These are phyloP conservation scores for Marsdenia floribunda DNA, from an alignment of 257 asterid species.

Conservation along the genomic window DNA sequence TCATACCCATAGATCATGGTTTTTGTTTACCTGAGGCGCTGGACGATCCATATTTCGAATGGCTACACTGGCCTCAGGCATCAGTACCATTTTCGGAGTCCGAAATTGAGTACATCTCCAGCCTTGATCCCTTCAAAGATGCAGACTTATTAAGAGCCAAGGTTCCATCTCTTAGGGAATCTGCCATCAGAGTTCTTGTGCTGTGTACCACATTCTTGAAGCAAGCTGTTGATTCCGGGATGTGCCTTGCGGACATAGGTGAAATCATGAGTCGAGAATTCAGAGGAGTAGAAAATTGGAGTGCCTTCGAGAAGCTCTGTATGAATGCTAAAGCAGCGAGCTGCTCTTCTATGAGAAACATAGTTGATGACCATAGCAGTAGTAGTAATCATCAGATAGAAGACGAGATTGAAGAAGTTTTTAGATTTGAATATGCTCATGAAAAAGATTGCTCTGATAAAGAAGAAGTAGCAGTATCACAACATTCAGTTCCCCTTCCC, in stretches of 20 bases:
- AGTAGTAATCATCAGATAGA: conserved; percentile 15
- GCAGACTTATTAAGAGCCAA: conserved; percentile 57
- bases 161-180: conserved; percentile 68
- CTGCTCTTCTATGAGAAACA: conserved; percentile 19
- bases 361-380: conserved; percentile 17
- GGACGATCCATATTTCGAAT: conserved; percentile 93
- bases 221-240: conserved; percentile 53
- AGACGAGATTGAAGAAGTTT: conserved; percentile 34
- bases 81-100: conserved; percentile 73
- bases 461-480: conserved; percentile 11
- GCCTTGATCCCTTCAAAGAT: conserved; percentile 73
- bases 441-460: conserved; percentile 17
- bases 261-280: conserved; percentile 83
- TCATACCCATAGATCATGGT: conserved; percentile 93
- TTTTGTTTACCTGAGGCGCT: conserved; percentile 88
- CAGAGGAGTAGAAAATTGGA: conserved; percentile 64
- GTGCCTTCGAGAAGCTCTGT: conserved; percentile 67
- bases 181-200: conserved; percentile 73
- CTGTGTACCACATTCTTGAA: conserved; percentile 75
- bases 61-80: conserved; percentile 98
- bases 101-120: conserved; percentile 61
- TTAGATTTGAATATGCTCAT: conserved; percentile 42
- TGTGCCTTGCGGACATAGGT: conserved; percentile 86
- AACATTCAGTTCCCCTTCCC: conserved; percentile 22
- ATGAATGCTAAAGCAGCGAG: conserved; percentile 46